Conservation (phyloP, 305 asterid species). For the Striga hermonthica region DNA sequence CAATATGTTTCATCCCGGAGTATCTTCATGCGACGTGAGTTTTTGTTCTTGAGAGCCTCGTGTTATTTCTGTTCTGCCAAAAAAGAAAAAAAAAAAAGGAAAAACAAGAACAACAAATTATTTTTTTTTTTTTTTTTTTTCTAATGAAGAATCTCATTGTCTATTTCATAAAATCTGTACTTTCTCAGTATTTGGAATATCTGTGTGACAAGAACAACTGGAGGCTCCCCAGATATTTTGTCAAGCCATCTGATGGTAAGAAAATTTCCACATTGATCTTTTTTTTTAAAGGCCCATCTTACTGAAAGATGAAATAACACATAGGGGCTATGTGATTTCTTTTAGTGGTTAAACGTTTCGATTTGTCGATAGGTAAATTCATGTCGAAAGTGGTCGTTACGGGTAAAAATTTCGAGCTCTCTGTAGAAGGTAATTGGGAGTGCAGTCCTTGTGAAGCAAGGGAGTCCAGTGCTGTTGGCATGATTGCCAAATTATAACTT, state of each 20-base stretch:
- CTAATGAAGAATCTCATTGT: background rate
- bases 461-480: conserved; percentile 48
- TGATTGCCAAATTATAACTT: conserved; percentile 38
- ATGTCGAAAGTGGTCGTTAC: conserved; percentile 30
- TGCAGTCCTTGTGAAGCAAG: conserved; percentile 43
- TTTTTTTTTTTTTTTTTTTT: background rate
- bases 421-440: conserved; percentile 30
- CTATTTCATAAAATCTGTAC: background rate
- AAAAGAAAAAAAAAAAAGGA: no score
- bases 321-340: background rate
- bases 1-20: conserved; percentile 33
- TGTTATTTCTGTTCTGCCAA: background rate
- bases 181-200: conserved; percentile 44
- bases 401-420: conserved; percentile 25
- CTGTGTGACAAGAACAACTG: conserved; percentile 45
- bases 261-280: background rate
- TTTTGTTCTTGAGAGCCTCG: background rate
- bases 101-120: background rate
- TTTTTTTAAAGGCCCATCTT: no score
- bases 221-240: conserved; percentile 36
- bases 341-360: background rate
- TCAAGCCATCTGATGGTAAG: conserved; percentile 42
- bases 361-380: conserved; percentile 39
- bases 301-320: no score
- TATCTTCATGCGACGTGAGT: conserved; percentile 47